Evolutionary conservation across 768 basidiomycete species (phyloP).

Genomic region (Tylopilus vinaceipallidus): DNA sequence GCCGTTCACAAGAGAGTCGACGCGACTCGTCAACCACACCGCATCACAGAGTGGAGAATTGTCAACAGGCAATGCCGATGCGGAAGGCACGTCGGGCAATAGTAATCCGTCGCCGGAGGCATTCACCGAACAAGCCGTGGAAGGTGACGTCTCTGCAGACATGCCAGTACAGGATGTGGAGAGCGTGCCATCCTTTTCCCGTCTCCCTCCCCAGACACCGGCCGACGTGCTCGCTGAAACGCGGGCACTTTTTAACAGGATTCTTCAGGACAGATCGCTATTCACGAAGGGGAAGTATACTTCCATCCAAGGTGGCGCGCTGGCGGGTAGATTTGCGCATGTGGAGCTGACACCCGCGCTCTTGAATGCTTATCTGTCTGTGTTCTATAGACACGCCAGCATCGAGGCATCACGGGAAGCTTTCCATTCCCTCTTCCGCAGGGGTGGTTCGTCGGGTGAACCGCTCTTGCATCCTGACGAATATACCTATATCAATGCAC

Average conservation of each 20-base stretch:
- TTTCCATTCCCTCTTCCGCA: conserved; percentile 51
- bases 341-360: conserved; percentile 62
- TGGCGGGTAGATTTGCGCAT: conserved; percentile 46
- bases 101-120: not conserved
- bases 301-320: conserved; percentile 6
- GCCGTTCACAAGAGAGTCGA: conserved; percentile 55
- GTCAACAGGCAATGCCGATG: conserved; percentile 2
- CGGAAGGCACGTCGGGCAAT: not conserved
- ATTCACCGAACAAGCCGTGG: conserved; percentile 4
- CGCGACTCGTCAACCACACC: conserved; percentile 38
- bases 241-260: conserved; percentile 58
- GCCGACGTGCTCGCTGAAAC: conserved; percentile 74
- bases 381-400: conserved; percentile 60
- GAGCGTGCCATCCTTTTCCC: conserved; percentile 33
- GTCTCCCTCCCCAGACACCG: conserved; percentile 68
- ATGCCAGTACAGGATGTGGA: conserved; percentile 3
- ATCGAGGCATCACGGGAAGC: conserved; percentile 47
- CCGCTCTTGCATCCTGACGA: conserved; percentile 45
- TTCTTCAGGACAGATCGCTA: conserved; percentile 43
- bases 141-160: conserved; percentile 1
- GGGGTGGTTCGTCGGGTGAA: conserved; percentile 16
- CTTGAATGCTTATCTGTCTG: conserved; percentile 78
- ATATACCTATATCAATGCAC: conserved; percentile 57
- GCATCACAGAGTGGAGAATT: not conserved
- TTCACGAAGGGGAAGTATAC: not conserved